phyloP scores from a whole-genome alignment of 345 rosid species.

The Acer yangbiense region DNA sequence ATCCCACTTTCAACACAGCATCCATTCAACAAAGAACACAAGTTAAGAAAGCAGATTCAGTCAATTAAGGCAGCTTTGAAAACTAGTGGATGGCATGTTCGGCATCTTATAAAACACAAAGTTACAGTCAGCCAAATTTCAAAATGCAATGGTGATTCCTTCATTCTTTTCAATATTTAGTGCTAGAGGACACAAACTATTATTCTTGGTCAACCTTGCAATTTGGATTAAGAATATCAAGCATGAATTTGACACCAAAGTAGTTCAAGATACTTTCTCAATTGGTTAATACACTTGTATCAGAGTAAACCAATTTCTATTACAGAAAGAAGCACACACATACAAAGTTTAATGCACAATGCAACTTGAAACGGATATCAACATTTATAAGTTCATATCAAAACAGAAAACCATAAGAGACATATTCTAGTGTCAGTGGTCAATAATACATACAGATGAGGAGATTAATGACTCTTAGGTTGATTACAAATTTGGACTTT shows the following conservation, averaged over 20 bases:
- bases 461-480: background rate
- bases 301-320: background rate
- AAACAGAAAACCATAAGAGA: background rate
- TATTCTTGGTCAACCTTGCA: background rate
- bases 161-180: background rate
- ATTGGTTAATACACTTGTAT: background rate
- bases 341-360: slow-evolving; percentile 1
- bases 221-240: background rate
- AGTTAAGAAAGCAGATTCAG: background rate
- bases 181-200: background rate
- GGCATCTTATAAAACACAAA: background rate
- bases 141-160: background rate
- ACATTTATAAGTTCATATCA: background rate
- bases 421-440: background rate
- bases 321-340: background rate
- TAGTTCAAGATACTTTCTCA: background rate
- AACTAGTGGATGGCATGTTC: background rate
- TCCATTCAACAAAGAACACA: background rate
- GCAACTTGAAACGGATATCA: background rate
- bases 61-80: background rate
- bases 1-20: background rate
- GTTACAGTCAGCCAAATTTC: background rate
- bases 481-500: background rate
- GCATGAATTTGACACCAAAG: slow-evolving; percentile 9
- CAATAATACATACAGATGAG: background rate